phyloP scores from a whole-genome alignment of 106 monocot species.

The Dendrobium officinale region DNA sequence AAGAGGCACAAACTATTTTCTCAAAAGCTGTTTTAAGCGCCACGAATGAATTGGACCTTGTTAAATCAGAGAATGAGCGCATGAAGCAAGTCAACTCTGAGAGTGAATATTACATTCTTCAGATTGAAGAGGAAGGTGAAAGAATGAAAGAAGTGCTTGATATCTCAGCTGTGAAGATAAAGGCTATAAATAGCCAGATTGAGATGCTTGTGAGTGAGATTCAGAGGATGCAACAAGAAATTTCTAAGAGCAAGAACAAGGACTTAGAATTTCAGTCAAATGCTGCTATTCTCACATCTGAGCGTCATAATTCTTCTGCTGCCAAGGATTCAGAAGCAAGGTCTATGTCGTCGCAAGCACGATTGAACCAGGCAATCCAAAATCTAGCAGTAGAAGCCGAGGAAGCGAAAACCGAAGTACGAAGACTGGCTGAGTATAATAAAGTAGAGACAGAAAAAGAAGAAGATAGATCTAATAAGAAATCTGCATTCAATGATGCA shows the following conservation, averaged over 20 bases:
- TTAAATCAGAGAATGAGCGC: conserved; percentile 10
- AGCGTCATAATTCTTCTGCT: conserved; percentile 16
- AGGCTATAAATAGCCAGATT: conserved; percentile 3
- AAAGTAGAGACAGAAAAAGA: not conserved
- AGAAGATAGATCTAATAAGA: not conserved
- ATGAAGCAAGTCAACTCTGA: conserved; percentile 9
- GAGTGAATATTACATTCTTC: not conserved
- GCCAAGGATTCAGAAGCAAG: conserved; percentile 23
- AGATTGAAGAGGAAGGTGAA: conserved; percentile 4
- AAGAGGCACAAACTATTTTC: conserved; percentile 3
- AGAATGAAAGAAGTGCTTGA: conserved; percentile 19
- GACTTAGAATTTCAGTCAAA: conserved; percentile 23
- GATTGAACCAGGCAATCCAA: conserved; percentile 12
- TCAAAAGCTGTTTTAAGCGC: not conserved
- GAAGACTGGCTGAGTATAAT: not conserved
- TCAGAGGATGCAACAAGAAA: conserved; percentile 9
- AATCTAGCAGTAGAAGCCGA: conserved; percentile 21
- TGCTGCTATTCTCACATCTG: conserved; percentile 18
- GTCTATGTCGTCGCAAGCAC: not conserved
- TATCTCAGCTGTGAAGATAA: conserved; percentile 11
- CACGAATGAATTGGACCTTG: not conserved
- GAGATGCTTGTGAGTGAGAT: conserved; percentile 11
- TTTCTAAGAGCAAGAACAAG: conserved; percentile 8
- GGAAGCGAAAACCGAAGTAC: conserved; percentile 11
- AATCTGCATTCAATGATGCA: not conserved